Evolutionary conservation across 1,284 basidiomycete genomes (phyloP).

Genomic region (Marasmius oreades): DNA sequence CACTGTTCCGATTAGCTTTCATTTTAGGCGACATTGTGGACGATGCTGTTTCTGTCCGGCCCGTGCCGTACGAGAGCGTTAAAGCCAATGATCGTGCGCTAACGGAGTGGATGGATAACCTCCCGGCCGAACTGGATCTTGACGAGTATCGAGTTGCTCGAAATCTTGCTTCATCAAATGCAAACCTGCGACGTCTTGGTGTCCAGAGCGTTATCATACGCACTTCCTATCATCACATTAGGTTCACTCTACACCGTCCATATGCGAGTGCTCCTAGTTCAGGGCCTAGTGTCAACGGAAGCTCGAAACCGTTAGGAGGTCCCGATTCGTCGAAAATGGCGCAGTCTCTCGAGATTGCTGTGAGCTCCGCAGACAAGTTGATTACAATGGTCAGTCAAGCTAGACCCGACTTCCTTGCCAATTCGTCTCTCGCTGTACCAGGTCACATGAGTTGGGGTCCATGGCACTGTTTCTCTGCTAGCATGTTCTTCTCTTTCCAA

Average conservation of each 20-base stretch:
- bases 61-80: slow-evolving; percentile 71
- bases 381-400: slow-evolving; percentile 70
- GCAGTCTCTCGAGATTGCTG: slow-evolving; percentile 66
- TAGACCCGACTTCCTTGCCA: slow-evolving; percentile 67
- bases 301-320: slow-evolving; percentile 26
- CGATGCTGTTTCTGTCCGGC: slow-evolving; percentile 70
- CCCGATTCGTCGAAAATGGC: slow-evolving; percentile 43
- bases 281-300: slow-evolving; percentile 19
- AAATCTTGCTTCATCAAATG: slow-evolving; percentile 57
- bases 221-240: slow-evolving; percentile 72
- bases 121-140: slow-evolving; percentile 68
- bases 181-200: slow-evolving; percentile 54
- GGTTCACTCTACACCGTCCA: slow-evolving; percentile 77
- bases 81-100: slow-evolving; percentile 65
- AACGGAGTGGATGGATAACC: slow-evolving; percentile 65
- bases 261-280: slow-evolving; percentile 47
- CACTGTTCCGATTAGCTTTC: slow-evolving; percentile 70
- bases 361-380: slow-evolving; percentile 68
- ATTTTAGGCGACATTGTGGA: slow-evolving; percentile 80
- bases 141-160: slow-evolving; percentile 71
- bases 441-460: slow-evolving; percentile 81
- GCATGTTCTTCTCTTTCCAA: slow-evolving; percentile 85
- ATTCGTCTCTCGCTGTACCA: slow-evolving; percentile 63
- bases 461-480: slow-evolving; percentile 77
- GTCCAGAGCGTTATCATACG: slow-evolving; percentile 77